Base-by-base conservation (phyloP, 441 rosid genomes). In the Manihot esculenta region DNA sequence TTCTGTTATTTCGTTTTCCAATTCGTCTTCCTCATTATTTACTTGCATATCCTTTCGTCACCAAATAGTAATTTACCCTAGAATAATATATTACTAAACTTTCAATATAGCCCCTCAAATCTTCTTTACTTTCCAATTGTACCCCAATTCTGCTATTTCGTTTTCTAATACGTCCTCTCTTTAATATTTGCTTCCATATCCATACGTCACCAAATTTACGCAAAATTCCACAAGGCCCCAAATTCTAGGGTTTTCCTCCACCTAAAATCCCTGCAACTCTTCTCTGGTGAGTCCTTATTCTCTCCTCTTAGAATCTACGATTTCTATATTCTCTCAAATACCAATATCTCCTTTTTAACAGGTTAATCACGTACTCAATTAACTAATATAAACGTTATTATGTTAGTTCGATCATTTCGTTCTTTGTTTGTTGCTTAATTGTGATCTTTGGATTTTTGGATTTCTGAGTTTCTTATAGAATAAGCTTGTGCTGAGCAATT, bases 211-310 rank as follows among this genome's bases (percentile, higher is more conserved):
- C 70, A 64, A 30, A 26, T 65, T 74, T 76, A 30, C 4, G 4
- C 41, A 3, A 35, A 2, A 6, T 35, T 2, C 49, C 66, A 64
- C 64, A 67, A 68, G 45, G 51, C 75, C 79, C 83, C 81, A 66
- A 74, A 70, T 38, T 74, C 77, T 72, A 78, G 83, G 85, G 85
- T 78, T 81, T 81, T 53, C 73, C 41, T 77, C 53, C 61, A 17
- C 45, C 77, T 57, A 38, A 35, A 30, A 77, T 50, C 70, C 60
- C 48, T 65, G 68, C 67, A 20, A 23, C 65, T 50, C n/a, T 21
- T 53, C 21, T 68, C 70, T 30, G 47, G 45, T 72, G 33, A 58
- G 66, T 66, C 20, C 54, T 10, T 41, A 47, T 71, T 38, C 64
- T 41, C 47, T 1, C 51, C 23, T 12, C 18, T 11, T 2, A 26